A percentile compares a stretch with the other conserved stretches of the same genome.
These are phyloP conservation scores for Macrolepiota fuliginosa DNA, from an alignment of 768 basidiomycete species.

Conservation along the genomic window DNA sequence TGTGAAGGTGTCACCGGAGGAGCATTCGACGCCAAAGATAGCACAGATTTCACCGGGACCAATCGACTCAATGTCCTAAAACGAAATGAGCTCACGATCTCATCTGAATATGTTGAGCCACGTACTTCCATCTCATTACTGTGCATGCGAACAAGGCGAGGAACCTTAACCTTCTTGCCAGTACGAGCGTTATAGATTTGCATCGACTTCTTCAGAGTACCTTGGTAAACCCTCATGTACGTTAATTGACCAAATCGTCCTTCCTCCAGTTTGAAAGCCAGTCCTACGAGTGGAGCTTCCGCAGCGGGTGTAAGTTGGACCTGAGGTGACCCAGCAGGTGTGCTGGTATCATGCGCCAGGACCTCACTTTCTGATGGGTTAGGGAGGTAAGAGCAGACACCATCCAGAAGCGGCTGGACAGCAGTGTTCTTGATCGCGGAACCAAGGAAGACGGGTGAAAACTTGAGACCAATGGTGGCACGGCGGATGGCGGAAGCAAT, in stretches of 20 bases:
- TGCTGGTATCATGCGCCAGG: conserved; percentile 79
- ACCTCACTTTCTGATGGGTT: conserved; percentile 79
- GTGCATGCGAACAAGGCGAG: conserved; percentile 95
- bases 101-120: background rate
- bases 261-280: conserved; percentile 99
- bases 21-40: conserved; percentile 98
- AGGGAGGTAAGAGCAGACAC: conserved; percentile 93
- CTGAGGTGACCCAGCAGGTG: conserved; percentile 57
- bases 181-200: conserved; percentile 90
- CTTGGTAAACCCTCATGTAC: conserved; percentile 98
- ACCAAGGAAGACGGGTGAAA: conserved; percentile 95
- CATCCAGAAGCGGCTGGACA: conserved; percentile 91
- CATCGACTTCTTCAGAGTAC: conserved; percentile 81
- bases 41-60: conserved; percentile 99
- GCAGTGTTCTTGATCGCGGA: conserved; percentile 97
- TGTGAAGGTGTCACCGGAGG: conserved; percentile 96
- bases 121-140: conserved; percentile 97
- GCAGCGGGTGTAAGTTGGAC: conserved; percentile 82
- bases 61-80: conserved; percentile 85
- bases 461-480: conserved; percentile 82
- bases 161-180: conserved; percentile 97
- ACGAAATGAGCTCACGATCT: background rate
- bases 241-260: conserved; percentile 96
- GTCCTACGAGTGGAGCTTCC: conserved; percentile 82
- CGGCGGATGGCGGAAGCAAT: conserved; percentile 86